Evolutionary conservation across 257 asterid species (phyloP).

Genomic region (Mentha longifolia): DNA sequence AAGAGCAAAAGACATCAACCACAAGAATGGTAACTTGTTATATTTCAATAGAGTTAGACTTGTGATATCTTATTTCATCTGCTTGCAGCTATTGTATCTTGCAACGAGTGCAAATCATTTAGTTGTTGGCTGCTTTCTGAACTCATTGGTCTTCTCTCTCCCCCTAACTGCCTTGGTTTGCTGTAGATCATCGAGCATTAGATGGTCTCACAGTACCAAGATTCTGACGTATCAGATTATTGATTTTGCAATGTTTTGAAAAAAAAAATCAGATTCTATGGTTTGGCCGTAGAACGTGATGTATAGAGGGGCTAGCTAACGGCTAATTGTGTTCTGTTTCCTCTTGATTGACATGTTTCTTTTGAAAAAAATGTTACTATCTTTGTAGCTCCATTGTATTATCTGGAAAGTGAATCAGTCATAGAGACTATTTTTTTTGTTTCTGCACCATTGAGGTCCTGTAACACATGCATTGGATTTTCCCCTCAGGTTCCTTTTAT

Average conservation of each 20-base stretch:
- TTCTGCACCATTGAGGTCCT: constrained; percentile 26
- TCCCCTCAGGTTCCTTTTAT: constrained; percentile 79
- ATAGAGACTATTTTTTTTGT: not conserved
- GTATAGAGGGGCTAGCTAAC: not conserved
- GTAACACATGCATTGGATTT: constrained; percentile 21
- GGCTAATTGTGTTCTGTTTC: constrained; percentile 5
- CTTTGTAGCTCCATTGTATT: not conserved
- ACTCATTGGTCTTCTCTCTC: not conserved
- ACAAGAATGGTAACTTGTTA: constrained; percentile 57
- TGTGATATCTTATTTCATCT: not conserved
- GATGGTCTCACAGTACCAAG: not conserved
- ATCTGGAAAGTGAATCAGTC: not conserved
- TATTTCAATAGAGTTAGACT: not conserved
- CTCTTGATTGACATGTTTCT: not conserved
- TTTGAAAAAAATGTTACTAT: not conserved
- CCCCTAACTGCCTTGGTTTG: not conserved
- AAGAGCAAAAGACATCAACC: constrained; percentile 61
- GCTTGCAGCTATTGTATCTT: not conserved
- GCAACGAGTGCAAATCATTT: not conserved
- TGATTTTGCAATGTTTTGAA: constrained; percentile 8
- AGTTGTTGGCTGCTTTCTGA: constrained; percentile 5
- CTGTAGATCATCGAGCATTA: constrained; percentile 14
- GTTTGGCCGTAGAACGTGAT: constrained; percentile 8
- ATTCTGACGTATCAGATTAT: not conserved
- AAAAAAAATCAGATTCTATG: not conserved